These are phyloP conservation scores for Candida ascalaphidarum DNA, from an alignment of 805 yeast genomes.

Conservation along the genomic window DNA sequence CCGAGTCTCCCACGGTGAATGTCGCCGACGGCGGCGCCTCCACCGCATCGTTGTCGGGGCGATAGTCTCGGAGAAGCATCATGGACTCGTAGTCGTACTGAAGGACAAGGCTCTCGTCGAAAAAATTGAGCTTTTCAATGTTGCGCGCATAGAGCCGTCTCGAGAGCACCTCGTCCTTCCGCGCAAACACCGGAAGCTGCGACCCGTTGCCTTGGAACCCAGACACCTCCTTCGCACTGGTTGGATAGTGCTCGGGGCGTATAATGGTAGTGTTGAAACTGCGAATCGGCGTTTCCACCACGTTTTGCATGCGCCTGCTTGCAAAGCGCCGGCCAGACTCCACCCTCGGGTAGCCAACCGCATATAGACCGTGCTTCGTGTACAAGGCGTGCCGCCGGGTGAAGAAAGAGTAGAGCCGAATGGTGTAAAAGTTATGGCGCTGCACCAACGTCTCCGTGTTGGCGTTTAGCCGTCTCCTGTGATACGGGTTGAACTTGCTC, in stretches of 20 bases:
- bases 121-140: conserved; percentile 17
- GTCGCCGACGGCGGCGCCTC: not conserved
- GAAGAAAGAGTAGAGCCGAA: conserved; percentile 15
- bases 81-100: conserved; percentile 16
- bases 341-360: conserved; percentile 4
- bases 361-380: conserved; percentile 10
- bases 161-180: conserved; percentile 15
- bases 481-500: conserved; percentile 3
- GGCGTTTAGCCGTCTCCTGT: no score
- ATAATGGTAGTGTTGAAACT: conserved; percentile 4
- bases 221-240: no score
- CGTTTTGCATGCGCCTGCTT: conserved; percentile 7
- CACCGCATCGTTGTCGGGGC: conserved; percentile 9
- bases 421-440: conserved; percentile 16
- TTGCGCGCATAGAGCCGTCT: conserved; percentile 24
- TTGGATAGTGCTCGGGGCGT: conserved; percentile 6
- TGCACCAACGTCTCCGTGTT: conserved; percentile 6
- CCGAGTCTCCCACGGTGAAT: conserved; percentile 7
- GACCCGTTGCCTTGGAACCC: conserved; percentile 1
- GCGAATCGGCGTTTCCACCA: conserved; percentile 3
- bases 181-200: not conserved
- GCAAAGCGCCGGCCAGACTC: conserved; percentile 6
- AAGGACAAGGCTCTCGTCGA: conserved; percentile 8
- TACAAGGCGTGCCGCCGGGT: conserved; percentile 11
- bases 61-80: conserved; percentile 16